Percentiles rank a stretch among this genome's conserved stretches.
Evolutionary conservation across 2,329 filamentous ascomycete genomes (phyloP).

Genomic region (Zasmidium citrigriseum): DNA sequence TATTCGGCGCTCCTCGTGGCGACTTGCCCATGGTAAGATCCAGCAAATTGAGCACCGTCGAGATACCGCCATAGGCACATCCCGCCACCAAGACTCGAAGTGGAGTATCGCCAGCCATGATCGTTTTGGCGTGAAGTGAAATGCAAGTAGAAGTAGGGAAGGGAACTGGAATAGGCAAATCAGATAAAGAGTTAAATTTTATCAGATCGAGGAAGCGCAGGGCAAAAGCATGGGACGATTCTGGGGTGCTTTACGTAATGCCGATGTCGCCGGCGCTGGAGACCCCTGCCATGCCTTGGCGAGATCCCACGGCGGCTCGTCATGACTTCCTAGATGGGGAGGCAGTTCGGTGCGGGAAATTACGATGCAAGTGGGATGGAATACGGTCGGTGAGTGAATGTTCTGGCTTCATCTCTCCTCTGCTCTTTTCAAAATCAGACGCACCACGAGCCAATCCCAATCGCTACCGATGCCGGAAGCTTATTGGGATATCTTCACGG

Average conservation of each 20-base stretch:
- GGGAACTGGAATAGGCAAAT: background rate
- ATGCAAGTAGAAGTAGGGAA: background rate
- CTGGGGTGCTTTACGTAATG: background rate
- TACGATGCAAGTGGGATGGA: background rate
- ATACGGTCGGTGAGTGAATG: background rate
- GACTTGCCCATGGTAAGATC: conserved; percentile 15
- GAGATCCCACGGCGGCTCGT: background rate
- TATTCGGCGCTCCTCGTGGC: conserved; percentile 11
- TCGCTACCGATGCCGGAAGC: too few species aligned
- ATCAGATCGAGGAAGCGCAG: background rate
- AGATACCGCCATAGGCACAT: conserved; percentile 17
- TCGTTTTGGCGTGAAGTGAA: background rate
- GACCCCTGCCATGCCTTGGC: background rate
- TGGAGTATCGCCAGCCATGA: background rate
- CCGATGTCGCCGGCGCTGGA: background rate
- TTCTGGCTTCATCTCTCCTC: background rate
- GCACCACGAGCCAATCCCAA: too few species aligned
- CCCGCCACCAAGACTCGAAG: conserved; percentile 17
- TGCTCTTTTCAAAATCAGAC: background rate
- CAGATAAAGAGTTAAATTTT: background rate
- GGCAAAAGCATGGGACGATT: background rate
- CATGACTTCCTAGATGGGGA: background rate
- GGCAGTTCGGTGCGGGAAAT: background rate
- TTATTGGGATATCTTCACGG: too few species aligned
- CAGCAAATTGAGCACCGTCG: conserved; percentile 16